These are phyloP conservation scores for Sphagnum fallax DNA, from an alignment of 228 moss, liverwort and hornwort genomes.

Conservation along the genomic window DNA sequence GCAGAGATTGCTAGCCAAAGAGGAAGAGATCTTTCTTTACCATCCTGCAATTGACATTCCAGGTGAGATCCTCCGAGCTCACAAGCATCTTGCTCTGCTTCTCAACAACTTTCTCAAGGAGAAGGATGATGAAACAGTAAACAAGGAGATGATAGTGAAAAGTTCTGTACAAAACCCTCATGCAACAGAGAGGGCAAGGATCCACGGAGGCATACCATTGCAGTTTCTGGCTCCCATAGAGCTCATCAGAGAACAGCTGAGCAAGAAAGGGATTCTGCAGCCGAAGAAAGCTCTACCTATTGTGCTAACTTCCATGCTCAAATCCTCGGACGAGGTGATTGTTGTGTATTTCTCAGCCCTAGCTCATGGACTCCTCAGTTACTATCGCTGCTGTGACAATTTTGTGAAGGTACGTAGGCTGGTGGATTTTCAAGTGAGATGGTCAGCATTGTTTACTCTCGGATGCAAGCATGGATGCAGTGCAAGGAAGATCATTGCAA, in stretches of 20 bases:
- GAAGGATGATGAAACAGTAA: slow-evolving; percentile 24
- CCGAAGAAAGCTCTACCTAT: slow-evolving; percentile 47
- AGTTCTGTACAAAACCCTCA: slow-evolving; percentile 25
- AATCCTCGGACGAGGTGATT: slow-evolving; percentile 47
- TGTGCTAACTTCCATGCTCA: slow-evolving; percentile 31
- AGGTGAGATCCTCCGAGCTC: slow-evolving; percentile 33
- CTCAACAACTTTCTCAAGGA: slow-evolving; percentile 29
- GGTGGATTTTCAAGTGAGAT: slow-evolving; percentile 55
- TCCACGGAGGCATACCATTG: slow-evolving; percentile 19
- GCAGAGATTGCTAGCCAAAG: slow-evolving; percentile 38
- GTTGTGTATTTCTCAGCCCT: slow-evolving; percentile 42
- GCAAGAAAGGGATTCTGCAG: slow-evolving; percentile 42
- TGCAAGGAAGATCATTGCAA: slow-evolving; percentile 31
- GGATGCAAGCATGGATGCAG: slow-evolving; percentile 50
- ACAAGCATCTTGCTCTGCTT: slow-evolving; percentile 31
- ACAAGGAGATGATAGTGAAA: slow-evolving; percentile 24
- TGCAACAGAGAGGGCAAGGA: not conserved
- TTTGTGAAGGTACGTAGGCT: slow-evolving; percentile 50
- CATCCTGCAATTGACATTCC: slow-evolving; percentile 26
- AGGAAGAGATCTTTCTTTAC: slow-evolving; percentile 39
- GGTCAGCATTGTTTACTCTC: slow-evolving; percentile 59
- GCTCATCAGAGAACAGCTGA: slow-evolving; percentile 27
- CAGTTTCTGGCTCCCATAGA: slow-evolving; percentile 55
- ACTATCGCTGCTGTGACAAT: slow-evolving; percentile 61
- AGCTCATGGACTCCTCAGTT: slow-evolving; percentile 29